Conservation (phyloP, 805 yeast species). For the Saccharomycopsis synnaedendra region DNA sequence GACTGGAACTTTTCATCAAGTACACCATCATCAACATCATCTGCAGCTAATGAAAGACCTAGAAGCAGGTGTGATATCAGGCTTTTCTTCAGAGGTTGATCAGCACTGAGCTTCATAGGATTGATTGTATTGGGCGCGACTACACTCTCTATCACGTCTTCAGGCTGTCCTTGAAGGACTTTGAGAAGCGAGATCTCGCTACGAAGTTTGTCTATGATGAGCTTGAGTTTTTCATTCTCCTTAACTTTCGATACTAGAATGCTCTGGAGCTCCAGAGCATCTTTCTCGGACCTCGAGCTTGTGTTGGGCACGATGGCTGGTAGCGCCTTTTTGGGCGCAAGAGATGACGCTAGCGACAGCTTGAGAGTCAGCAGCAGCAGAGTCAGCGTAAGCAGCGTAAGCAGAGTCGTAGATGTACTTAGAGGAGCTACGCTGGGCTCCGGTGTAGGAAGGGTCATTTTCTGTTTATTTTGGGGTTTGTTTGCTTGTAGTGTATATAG, state of each 20-base stretch:
- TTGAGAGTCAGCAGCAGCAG: no score
- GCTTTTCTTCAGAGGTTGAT: background rate
- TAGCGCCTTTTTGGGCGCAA: background rate
- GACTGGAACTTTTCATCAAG: slow-evolving; percentile 1
- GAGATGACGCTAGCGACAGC: background rate
- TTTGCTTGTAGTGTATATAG: no score
- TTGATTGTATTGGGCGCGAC: background rate
- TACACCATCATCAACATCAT: slow-evolving; percentile 4
- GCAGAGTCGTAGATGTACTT: no score
- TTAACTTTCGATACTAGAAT: slow-evolving; percentile 11
- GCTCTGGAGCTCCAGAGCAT: slow-evolving; percentile 5
- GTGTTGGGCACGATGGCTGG: background rate
- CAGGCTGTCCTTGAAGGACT: background rate
- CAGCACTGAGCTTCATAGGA: background rate
- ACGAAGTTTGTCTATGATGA: slow-evolving; percentile 14
- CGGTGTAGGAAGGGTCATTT: no score
- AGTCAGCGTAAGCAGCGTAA: no score
- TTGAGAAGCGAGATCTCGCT: slow-evolving; percentile 10
- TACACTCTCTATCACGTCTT: background rate
- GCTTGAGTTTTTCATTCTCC: slow-evolving; percentile 15
- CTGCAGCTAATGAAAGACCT: background rate
- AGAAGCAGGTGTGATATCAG: slow-evolving; percentile 4
- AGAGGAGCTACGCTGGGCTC: no score
- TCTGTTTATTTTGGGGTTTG: no score
- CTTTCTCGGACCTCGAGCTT: background rate